phyloP scores from a whole-genome alignment of 805 yeast genomes.

The Candida michaelii region DNA sequence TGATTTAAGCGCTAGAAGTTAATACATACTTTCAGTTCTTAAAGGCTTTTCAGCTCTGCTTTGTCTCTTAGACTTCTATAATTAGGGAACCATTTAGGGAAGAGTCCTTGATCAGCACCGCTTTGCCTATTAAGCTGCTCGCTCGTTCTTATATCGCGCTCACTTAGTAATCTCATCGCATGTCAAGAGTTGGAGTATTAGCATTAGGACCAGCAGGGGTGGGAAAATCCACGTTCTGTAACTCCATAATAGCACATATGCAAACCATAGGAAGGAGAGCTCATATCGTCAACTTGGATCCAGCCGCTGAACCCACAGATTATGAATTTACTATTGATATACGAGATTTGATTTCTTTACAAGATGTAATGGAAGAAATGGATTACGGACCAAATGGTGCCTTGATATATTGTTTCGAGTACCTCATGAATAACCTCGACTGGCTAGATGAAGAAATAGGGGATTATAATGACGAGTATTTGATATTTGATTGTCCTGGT shows the following conservation, averaged over 20 bases:
- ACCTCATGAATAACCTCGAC: constrained; percentile 82
- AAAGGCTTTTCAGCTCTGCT: no score
- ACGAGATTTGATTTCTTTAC: constrained; percentile 82
- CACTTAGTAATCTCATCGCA: constrained; percentile 23
- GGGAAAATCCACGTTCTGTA: constrained; percentile 91
- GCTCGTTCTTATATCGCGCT: no score
- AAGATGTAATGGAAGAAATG: constrained; percentile 94
- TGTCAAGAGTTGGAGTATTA: constrained; percentile 94
- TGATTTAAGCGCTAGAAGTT: constrained; percentile 4
- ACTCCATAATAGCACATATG: constrained; percentile 81
- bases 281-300: constrained; percentile 92
- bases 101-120: no score
- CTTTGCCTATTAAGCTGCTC: no score
- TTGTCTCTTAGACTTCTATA: no score
- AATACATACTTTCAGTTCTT: background rate
- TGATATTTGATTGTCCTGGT: constrained; percentile 92
- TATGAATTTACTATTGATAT: constrained; percentile 92
- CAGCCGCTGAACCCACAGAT: constrained; percentile 93
- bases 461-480: constrained; percentile 89
- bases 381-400: constrained; percentile 96
- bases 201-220: constrained; percentile 98
- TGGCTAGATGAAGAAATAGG: constrained; percentile 98
- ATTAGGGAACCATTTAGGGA: no score
- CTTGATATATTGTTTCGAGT: constrained; percentile 88
- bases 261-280: constrained; percentile 90